A percentile compares a stretch with the other conserved stretches of the same genome.
Conservation (phyloP, 768 basidiomycete genomes). For the Trametopsis cervina region DNA sequence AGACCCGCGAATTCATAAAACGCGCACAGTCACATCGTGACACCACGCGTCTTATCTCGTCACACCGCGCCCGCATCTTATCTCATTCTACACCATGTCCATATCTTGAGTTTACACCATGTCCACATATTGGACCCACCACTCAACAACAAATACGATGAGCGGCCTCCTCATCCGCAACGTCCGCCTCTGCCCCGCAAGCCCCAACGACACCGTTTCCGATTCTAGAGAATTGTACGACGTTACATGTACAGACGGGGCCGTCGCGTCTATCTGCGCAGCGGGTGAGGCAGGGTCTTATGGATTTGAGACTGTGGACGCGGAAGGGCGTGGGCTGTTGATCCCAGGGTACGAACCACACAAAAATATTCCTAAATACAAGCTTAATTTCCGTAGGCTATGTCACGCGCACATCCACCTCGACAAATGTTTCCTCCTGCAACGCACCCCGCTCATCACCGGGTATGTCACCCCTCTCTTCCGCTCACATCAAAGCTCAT, state of each 20-base stretch:
- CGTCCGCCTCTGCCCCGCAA: conserved; percentile 4
- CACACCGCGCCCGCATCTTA: too few species aligned
- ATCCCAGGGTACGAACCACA: conserved; percentile 7
- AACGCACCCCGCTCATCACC: conserved; percentile 41
- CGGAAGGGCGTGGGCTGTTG: conserved; percentile 5
- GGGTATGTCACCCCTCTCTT: conserved; percentile 34
- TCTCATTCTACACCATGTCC: too few species aligned
- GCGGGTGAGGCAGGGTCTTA: too few species aligned
- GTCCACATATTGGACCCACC: too few species aligned
- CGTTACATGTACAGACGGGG: conserved; percentile 1
- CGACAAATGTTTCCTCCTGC: conserved; percentile 63
- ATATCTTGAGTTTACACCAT: too few species aligned
- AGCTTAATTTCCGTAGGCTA: conserved; percentile 23
- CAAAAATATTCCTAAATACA: neutral
- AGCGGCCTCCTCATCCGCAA: conserved; percentile 4
- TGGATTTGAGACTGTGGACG: conserved; percentile 1
- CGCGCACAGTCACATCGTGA: too few species aligned
- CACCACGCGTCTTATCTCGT: too few species aligned
- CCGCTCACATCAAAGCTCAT: neutral
- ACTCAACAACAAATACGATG: neutral
- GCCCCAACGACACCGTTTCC: neutral
- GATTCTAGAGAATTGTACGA: neutral
- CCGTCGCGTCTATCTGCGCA: neutral
- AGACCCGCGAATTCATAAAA: too few species aligned
- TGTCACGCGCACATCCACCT: conserved; percentile 64